These are phyloP conservation scores for Aspergillus cristatus DNA, from an alignment of 495 filamentous ascomycete species.

Conservation along the genomic window DNA sequence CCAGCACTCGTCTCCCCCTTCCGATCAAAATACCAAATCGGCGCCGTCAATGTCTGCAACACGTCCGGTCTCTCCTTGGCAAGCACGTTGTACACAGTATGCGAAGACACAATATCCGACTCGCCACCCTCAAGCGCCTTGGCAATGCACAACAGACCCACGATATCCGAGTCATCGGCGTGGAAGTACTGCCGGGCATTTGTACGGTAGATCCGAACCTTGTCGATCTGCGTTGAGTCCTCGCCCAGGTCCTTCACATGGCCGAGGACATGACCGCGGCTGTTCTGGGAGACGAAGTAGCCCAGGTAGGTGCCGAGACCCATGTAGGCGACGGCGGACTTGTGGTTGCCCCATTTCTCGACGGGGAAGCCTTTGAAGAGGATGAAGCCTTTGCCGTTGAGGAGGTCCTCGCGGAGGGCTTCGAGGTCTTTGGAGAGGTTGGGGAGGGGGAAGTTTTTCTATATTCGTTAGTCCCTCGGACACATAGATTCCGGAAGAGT, in stretches of 20 bases:
- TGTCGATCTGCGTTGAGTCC: slow-evolving; percentile 69
- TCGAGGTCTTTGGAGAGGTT: slow-evolving; percentile 46
- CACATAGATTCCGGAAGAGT: neutral
- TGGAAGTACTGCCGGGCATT: slow-evolving; percentile 81
- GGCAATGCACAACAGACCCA: slow-evolving; percentile 77
- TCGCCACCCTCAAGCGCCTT: slow-evolving; percentile 76
- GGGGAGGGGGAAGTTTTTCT: slow-evolving; percentile 51
- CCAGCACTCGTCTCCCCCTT: slow-evolving; percentile 75
- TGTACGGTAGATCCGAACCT: slow-evolving; percentile 81
- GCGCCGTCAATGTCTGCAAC: slow-evolving; percentile 59
- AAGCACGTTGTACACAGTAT: slow-evolving; percentile 75
- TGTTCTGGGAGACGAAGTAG: slow-evolving; percentile 80
- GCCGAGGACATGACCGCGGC: slow-evolving; percentile 76
- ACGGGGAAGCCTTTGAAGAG: slow-evolving; percentile 82
- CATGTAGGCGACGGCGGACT: slow-evolving; percentile 82
- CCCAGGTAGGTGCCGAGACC: slow-evolving; percentile 80
- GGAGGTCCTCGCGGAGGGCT: slow-evolving; percentile 54
- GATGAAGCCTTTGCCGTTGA: slow-evolving; percentile 83
- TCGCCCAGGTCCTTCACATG: slow-evolving; percentile 89
- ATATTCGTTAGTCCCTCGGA: neutral
- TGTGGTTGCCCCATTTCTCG: slow-evolving; percentile 63
- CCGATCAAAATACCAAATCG: slow-evolving; percentile 90
- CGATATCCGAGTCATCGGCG: slow-evolving; percentile 71
- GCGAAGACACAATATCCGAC: slow-evolving; percentile 68
- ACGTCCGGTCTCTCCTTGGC: slow-evolving; percentile 70